A percentile compares a stretch with the other conserved stretches of the same genome.
phyloP scores from a whole-genome alignment of 192 early-diverging fungal species.

The Coemansia sp. region DNA sequence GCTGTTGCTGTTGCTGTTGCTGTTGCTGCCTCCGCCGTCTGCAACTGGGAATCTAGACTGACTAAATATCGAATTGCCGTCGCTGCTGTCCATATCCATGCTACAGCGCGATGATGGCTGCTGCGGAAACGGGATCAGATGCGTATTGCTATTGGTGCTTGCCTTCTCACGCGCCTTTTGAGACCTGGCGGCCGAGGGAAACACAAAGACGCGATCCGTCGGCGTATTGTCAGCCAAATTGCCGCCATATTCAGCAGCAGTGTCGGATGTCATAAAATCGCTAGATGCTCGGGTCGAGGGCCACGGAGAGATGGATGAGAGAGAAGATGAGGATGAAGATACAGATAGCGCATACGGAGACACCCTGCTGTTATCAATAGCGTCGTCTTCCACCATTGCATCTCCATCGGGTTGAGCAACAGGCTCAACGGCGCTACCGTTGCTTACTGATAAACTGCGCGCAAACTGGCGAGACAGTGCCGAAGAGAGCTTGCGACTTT shows the following conservation, averaged over 20 bases:
- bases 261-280: background rate
- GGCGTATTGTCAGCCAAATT: background rate
- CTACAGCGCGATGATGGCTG: constrained; percentile 5
- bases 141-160: too few relatives aligned
- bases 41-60: too few relatives aligned
- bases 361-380: background rate
- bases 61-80: background rate
- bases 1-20: background rate
- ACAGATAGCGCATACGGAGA: constrained; percentile 10
- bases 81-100: constrained; percentile 33
- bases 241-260: background rate
- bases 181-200: constrained; percentile 17
- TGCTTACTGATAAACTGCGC: constrained; percentile 41
- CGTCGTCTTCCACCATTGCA: background rate
- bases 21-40: background rate
- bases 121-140: too few relatives aligned
- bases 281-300: background rate
- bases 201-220: constrained; percentile 11
- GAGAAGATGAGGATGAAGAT: constrained; percentile 17
- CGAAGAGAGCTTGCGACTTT: constrained; percentile 34
- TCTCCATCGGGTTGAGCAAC: background rate
- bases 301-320: constrained; percentile 12
- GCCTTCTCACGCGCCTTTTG: constrained; percentile 32
- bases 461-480: constrained; percentile 48
- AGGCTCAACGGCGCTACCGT: constrained; percentile 1